Conservation (phyloP, 139 green algal species). For the Zygnema circumcarinatum region DNA sequence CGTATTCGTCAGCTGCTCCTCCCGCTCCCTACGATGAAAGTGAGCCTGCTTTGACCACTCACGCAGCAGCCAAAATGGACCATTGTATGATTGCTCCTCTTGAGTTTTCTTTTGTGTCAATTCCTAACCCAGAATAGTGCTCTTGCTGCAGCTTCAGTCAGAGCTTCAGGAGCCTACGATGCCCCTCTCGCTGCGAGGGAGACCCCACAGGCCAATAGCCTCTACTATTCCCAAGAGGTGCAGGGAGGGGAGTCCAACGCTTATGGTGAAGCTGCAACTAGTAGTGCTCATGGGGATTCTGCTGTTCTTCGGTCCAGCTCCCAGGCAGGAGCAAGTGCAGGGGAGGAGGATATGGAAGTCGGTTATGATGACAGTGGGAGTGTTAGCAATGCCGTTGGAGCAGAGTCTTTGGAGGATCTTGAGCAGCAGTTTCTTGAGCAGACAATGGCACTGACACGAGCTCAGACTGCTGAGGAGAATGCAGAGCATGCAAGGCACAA, state of each 20-base stretch:
- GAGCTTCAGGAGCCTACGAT: neutral
- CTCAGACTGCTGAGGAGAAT: slow-evolving; percentile 20
- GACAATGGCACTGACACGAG: slow-evolving; percentile 5
- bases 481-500: slow-evolving; percentile 16
- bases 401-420: slow-evolving; percentile 21
- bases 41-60: too few species aligned
- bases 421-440: slow-evolving; percentile 32
- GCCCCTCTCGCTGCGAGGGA: neutral
- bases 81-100: too few species aligned
- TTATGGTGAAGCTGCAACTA: neutral
- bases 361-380: neutral
- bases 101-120: too few species aligned
- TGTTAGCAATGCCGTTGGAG: neutral
- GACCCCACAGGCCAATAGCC: neutral
- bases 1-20: too few species aligned
- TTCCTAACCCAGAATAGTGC: too few species aligned
- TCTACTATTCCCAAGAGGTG: neutral
- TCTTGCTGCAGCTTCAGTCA: neutral
- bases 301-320: neutral
- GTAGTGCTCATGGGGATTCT: neutral
- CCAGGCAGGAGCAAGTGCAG: neutral
- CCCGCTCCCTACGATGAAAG: too few species aligned
- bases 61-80: too few species aligned
- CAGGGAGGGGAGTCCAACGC: neutral
- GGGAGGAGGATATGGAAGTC: neutral